phyloP scores from a whole-genome alignment of 1,284 basidiomycete genomes.

The Trametes sp. region DNA sequence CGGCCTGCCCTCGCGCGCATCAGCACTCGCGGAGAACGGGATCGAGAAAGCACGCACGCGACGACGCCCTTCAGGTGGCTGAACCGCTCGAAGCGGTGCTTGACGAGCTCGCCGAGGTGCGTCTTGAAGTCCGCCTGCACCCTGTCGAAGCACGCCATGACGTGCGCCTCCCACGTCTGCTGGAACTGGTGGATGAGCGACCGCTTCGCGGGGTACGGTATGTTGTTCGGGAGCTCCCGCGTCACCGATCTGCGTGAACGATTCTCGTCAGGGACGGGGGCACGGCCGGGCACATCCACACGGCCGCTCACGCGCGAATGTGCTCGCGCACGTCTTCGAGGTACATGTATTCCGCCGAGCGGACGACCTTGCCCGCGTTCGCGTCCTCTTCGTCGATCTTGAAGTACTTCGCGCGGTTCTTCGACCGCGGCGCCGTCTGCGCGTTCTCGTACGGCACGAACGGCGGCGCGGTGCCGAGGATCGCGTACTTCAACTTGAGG shows the following conservation, averaged over 20 bases:
- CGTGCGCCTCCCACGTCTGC: slow-evolving; percentile 48
- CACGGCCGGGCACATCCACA: neutral
- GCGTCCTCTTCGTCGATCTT: neutral
- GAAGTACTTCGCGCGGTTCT: neutral
- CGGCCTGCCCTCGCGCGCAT: neutral
- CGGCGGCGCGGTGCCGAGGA: slow-evolving; percentile 49
- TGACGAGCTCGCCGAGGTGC: slow-evolving; percentile 34
- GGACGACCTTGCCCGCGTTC: too few species aligned
- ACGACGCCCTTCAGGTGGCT: slow-evolving; percentile 38
- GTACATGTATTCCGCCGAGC: slow-evolving; percentile 52
- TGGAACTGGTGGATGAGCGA: slow-evolving; percentile 51
- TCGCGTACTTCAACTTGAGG: slow-evolving; percentile 42
- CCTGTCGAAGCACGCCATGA: slow-evolving; percentile 48
- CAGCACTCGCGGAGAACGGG: neutral
- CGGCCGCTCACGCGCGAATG: slow-evolving; percentile 25
- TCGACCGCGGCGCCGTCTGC: slow-evolving; percentile 1
- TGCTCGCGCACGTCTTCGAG: slow-evolving; percentile 52
- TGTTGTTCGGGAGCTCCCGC: slow-evolving; percentile 60
- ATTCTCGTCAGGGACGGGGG: too few species aligned
- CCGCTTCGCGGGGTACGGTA: slow-evolving; percentile 60
- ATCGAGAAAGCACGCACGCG: slow-evolving; percentile 28
- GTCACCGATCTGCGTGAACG: slow-evolving; percentile 46
- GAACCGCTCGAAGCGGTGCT: slow-evolving; percentile 44
- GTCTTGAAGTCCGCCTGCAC: slow-evolving; percentile 42
- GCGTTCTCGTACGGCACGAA: slow-evolving; percentile 39